phyloP scores from a whole-genome alignment of 805 yeast species.

The Yarrowia porcina region DNA sequence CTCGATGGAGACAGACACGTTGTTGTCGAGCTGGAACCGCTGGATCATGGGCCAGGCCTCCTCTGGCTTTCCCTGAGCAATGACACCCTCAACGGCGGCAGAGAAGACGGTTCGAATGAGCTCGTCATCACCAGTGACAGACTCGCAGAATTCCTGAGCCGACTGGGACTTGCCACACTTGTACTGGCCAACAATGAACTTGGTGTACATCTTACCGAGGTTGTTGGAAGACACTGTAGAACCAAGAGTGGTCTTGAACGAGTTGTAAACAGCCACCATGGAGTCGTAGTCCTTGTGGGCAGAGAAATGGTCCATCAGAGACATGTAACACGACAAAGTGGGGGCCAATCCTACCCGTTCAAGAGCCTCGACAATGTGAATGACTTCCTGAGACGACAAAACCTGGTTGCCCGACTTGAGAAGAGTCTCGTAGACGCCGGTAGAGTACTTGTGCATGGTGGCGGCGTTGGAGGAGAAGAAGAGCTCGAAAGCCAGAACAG shows the following conservation, averaged over 20 bases:
- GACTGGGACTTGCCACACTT: background rate
- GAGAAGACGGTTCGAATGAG: background rate
- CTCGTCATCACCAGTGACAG: background rate
- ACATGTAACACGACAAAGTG: constrained; percentile 12
- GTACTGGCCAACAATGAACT: constrained; percentile 3
- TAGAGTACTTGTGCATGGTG: constrained; percentile 1
- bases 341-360: background rate
- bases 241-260: background rate
- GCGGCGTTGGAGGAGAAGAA: constrained; percentile 18
- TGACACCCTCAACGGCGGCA: background rate
- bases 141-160: constrained; percentile 7
- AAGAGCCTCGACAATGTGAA: background rate
- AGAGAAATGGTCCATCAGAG: constrained; percentile 20
- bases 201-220: constrained; percentile 10
- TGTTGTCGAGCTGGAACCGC: constrained; percentile 1
- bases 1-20: background rate
- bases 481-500: background rate
- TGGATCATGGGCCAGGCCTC: constrained; percentile 11
- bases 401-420: background rate
- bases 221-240: background rate
- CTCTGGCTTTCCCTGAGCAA: background rate
- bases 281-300: background rate
- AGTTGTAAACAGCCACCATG: constrained; percentile 2
- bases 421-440: background rate
- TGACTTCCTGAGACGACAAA: background rate